Conservation (phyloP, 768 basidiomycete genomes). For the Cytidiella melzeri region DNA sequence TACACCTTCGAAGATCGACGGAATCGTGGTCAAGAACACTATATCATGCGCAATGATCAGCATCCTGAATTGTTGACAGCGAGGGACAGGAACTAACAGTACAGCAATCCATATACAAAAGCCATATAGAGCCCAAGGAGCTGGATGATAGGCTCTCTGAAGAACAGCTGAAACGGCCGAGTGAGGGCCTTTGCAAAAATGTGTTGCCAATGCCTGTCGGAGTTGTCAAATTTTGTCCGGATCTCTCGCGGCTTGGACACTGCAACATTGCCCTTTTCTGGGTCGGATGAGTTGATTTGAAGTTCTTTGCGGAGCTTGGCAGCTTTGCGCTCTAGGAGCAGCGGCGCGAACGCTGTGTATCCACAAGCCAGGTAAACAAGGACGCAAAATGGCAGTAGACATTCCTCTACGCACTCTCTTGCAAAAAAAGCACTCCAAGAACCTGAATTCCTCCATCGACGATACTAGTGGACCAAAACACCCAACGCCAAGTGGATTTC, state of each 20-base stretch:
- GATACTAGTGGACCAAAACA: constrained; percentile 69
- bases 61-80: neutral
- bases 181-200: constrained; percentile 47
- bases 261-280: constrained; percentile 36
- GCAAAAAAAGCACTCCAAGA: constrained; percentile 48
- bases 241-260: constrained; percentile 27
- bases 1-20: constrained; percentile 45
- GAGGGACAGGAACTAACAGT: constrained; percentile 7
- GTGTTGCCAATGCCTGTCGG: constrained; percentile 36
- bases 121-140: constrained; percentile 59
- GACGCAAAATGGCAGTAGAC: neutral
- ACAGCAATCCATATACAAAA: constrained; percentile 48
- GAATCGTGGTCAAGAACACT: constrained; percentile 68
- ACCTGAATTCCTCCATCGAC: constrained; percentile 48
- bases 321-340: constrained; percentile 46
- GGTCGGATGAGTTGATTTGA: constrained; percentile 21
- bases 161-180: constrained; percentile 59
- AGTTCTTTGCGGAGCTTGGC: constrained; percentile 35
- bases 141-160: constrained; percentile 53
- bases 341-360: constrained; percentile 23
- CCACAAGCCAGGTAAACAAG: constrained; percentile 3
- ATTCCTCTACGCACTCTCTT: constrained; percentile 48
- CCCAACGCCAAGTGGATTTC: constrained; percentile 67
- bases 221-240: constrained; percentile 40
- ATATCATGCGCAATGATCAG: neutral